These are phyloP conservation scores for Boletus tylopilopsis DNA, from an alignment of 768 basidiomycete genomes.

Conservation along the genomic window DNA sequence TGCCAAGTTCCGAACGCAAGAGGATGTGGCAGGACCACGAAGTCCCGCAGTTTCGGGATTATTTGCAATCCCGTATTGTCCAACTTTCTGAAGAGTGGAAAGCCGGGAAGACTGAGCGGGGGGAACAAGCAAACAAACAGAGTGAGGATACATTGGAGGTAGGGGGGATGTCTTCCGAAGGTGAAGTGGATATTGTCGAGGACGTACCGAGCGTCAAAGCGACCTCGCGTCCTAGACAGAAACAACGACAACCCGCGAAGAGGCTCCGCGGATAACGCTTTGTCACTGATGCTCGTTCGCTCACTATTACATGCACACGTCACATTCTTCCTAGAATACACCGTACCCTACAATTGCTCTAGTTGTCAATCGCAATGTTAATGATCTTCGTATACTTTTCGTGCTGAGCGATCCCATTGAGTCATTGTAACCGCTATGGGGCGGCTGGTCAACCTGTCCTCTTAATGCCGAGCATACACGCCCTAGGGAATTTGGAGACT, in stretches of 20 bases:
- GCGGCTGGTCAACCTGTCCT: not conserved
- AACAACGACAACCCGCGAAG: slow-evolving; percentile 12
- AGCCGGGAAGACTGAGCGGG: slow-evolving; percentile 38
- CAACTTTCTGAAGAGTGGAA: slow-evolving; percentile 55
- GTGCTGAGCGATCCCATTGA: not conserved
- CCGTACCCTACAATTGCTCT: slow-evolving; percentile 19
- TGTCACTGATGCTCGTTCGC: slow-evolving; percentile 2
- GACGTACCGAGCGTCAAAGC: slow-evolving; percentile 20
- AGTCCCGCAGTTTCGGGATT: slow-evolving; percentile 45
- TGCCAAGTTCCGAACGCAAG: slow-evolving; percentile 37
- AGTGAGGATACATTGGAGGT: slow-evolving; percentile 16
- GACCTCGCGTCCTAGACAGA: slow-evolving; percentile 8
- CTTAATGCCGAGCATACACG: not conserved
- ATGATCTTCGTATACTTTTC: slow-evolving; percentile 1
- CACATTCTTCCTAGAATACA: slow-evolving; percentile 2
- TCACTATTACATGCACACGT: not conserved
- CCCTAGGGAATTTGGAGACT: not conserved
- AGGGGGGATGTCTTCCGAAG: slow-evolving; percentile 32
- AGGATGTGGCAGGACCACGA: slow-evolving; percentile 50
- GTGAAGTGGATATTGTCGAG: slow-evolving; percentile 39
- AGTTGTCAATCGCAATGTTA: slow-evolving; percentile 14
- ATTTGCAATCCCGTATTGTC: slow-evolving; percentile 39
- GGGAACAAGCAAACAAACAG: slow-evolving; percentile 30
- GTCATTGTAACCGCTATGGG: too few relatives aligned
- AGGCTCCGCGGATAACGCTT: slow-evolving; percentile 29